phyloP scores from a whole-genome alignment of 1,284 basidiomycete genomes.

The Naganishia albida region DNA sequence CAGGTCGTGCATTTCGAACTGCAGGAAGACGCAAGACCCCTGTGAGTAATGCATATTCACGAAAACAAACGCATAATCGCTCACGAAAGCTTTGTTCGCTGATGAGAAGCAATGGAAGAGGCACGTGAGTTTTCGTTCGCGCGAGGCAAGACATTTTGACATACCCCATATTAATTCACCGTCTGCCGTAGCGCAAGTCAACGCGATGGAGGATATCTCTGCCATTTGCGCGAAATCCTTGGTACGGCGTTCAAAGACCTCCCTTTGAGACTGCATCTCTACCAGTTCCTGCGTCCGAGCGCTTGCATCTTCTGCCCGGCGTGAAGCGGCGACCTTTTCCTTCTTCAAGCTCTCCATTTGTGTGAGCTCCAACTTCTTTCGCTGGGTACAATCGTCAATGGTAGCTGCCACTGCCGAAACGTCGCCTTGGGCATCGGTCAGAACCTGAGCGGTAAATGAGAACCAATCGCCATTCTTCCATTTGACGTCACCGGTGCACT shows the following conservation, averaged over 20 bases:
- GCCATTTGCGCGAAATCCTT: constrained; percentile 31
- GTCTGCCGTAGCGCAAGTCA: constrained; percentile 15
- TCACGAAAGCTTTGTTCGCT: constrained; percentile 26
- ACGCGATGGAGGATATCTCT: constrained; percentile 27
- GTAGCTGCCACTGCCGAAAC: constrained; percentile 18
- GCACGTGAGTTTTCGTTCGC: not conserved
- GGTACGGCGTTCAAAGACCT: constrained; percentile 21
- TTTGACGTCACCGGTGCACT: constrained; percentile 21
- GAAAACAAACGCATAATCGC: not conserved
- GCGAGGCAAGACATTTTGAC: not conserved
- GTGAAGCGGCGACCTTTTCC: constrained; percentile 8
- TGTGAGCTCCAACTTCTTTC: constrained; percentile 24
- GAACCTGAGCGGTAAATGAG: constrained; percentile 19
- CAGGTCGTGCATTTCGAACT: constrained; percentile 23
- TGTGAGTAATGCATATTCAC: not conserved
- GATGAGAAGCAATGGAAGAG: not conserved
- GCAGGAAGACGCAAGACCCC: not conserved
- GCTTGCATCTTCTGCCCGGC: constrained; percentile 18
- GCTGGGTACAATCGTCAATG: constrained; percentile 25
- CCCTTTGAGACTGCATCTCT: constrained; percentile 20
- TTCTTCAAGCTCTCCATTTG: constrained; percentile 18
- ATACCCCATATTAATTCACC: constrained; percentile 29
- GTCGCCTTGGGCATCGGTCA: constrained; percentile 24
- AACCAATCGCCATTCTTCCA: constrained; percentile 31
- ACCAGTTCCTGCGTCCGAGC: constrained; percentile 16